Evolutionary conservation across 1,284 basidiomycete species (phyloP).

Genomic region (Meripilus lineatus): DNA sequence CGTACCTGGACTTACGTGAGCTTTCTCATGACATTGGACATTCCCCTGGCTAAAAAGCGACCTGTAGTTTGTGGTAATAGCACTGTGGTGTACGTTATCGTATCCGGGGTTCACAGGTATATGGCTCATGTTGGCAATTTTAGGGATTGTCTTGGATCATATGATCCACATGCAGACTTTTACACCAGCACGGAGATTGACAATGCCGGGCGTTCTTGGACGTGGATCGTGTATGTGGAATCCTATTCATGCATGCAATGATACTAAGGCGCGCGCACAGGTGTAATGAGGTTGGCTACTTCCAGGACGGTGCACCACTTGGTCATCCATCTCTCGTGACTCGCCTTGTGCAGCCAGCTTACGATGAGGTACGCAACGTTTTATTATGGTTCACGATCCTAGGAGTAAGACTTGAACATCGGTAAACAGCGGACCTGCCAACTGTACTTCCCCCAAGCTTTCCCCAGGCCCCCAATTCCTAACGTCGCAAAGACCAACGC

Average conservation of each 20-base stretch:
- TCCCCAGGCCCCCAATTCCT: constrained; percentile 34
- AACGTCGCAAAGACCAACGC: constrained; percentile 40
- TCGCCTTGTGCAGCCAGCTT: constrained; percentile 52
- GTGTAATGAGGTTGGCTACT: constrained; percentile 66
- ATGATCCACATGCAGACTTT: constrained; percentile 40
- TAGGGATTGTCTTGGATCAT: constrained; percentile 55
- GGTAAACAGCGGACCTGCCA: constrained; percentile 53
- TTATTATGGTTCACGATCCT: neutral
- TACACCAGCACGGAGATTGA: constrained; percentile 51
- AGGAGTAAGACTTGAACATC: too few relatives aligned
- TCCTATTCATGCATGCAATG: neutral
- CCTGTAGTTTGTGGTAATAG: constrained; percentile 38
- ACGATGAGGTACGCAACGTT: constrained; percentile 43
- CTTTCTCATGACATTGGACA: neutral
- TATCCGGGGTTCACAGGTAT: too few relatives aligned
- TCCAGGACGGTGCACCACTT: constrained; percentile 56
- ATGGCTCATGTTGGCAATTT: too few relatives aligned
- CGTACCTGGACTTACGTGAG: constrained; percentile 36
- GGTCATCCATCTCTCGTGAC: constrained; percentile 50
- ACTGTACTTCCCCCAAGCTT: constrained; percentile 53
- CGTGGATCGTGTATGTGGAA: constrained; percentile 49
- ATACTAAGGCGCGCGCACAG: constrained; percentile 26
- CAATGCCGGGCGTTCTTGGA: constrained; percentile 51
- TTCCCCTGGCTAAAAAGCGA: too few relatives aligned
- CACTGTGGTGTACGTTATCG: constrained; percentile 35